Base-by-base conservation (phyloP, 495 filamentous ascomycete species). In the Aspergillus ellipticus region DNA sequence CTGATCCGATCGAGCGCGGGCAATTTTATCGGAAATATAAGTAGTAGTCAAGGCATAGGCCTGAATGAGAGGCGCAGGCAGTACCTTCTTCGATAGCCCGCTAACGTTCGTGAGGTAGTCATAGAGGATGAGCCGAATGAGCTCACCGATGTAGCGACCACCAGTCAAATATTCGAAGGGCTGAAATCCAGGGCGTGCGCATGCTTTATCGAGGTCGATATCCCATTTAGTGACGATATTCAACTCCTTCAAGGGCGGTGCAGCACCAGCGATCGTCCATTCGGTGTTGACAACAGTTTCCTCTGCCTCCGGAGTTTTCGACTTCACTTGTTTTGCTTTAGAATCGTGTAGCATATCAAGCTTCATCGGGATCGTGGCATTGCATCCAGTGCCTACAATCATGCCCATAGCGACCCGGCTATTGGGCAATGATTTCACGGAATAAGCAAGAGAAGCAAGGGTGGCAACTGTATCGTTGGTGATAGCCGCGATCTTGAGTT, bases 121-220 rank as follows among this genome's bases (percentile, higher is more conserved):
- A 28, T 86, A 70, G 41, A 88, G 77, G 19, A 90, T 83, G 6
- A 92, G 64, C 9, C 90, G 81, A 22, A 84, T 85, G n/a, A 95
- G 77, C 74, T 93, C 90, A 43, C 90, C 90, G 15, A 95, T 78
- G 64, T 95, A 95, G 16, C 89, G 79, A 0, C 90, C 90, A 16
- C 87, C 82, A 1, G 89, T 91, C 88, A 95, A 90, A 66, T 92
- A 92, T 69, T 95, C 90, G 52, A 93, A 85, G 1, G 90, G 90
- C 63, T 92, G 89, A 62, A 93, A 93, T 0, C 89, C 90, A 0
- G 89, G 89, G 0, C 79, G 79, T 62, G 89, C 83, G 63, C 85
- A 84, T 10, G 81, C 80, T 8, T 58, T 60, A 57, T 92, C 88
- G 13, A 95, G 75, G 53, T 77, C 69, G 2, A 67, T 56, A 61